A percentile compares a stretch with the other conserved stretches of the same genome.
Evolutionary conservation across 192 early-diverging fungal genomes (phyloP).

Genomic region (Podila clonocystis): DNA sequence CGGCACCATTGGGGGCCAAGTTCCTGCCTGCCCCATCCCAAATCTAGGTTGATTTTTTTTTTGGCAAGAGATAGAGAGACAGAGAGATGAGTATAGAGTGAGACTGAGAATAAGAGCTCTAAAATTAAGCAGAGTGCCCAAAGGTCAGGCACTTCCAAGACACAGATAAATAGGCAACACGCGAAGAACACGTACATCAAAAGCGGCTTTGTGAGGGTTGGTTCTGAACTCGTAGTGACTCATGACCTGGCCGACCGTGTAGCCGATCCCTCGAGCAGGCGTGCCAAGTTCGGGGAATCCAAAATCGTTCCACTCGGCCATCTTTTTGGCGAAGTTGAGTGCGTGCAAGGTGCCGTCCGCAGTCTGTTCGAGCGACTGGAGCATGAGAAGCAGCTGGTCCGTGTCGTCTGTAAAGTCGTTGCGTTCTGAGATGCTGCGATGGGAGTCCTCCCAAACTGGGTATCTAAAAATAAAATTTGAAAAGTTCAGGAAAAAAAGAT

Average conservation of each 20-base stretch:
- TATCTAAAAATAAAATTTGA: background rate
- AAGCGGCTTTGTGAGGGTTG: conserved; percentile 58
- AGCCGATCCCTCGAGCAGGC: conserved; percentile 63
- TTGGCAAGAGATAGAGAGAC: background rate
- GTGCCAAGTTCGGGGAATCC: conserved; percentile 64
- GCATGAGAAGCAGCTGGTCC: conserved; percentile 68
- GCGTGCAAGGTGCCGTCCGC: conserved; percentile 54
- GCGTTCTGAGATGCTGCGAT: conserved; percentile 16
- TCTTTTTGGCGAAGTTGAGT: conserved; percentile 59
- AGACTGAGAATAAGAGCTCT: background rate
- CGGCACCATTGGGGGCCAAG: conserved; percentile 50
- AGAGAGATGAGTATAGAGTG: background rate
- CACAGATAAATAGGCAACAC: too few species aligned
- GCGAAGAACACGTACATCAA: conserved; percentile 9
- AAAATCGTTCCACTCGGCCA: conserved; percentile 57
- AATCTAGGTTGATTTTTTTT: conserved; percentile 22
- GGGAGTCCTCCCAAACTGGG: conserved; percentile 35
- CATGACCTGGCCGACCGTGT: conserved; percentile 59
- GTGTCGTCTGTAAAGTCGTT: conserved; percentile 50
- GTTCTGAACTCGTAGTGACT: conserved; percentile 47
- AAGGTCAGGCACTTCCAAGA: background rate
- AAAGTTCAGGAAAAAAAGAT: too few species aligned
- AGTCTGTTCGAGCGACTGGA: conserved; percentile 57
- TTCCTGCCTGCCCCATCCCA: conserved; percentile 38
- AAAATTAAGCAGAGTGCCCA: background rate